These are phyloP conservation scores for Kokia cookei DNA, from an alignment of 441 rosid species.

Conservation along the genomic window DNA sequence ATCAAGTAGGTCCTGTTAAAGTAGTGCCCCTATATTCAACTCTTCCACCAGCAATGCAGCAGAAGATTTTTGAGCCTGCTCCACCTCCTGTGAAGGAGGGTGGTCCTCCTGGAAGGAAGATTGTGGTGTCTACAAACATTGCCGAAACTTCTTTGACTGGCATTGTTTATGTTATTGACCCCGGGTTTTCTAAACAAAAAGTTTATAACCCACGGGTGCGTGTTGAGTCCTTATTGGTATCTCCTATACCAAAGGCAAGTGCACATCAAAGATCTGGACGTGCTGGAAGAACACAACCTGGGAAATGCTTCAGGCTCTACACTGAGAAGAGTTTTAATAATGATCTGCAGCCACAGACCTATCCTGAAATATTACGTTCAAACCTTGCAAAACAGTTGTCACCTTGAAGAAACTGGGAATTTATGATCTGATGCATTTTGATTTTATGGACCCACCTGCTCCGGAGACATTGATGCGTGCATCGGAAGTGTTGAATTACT, in stretches of 20 bases:
- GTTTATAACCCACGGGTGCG: slow-evolving; percentile 93
- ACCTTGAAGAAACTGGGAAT: slow-evolving; percentile 90
- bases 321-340: slow-evolving; percentile 84
- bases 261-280: slow-evolving; percentile 99
- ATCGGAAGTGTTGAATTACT: slow-evolving; percentile 76
- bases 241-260: slow-evolving; percentile 97
- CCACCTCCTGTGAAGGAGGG: slow-evolving; percentile 78
- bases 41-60: slow-evolving; percentile 96
- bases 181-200: slow-evolving; percentile 93
- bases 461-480: slow-evolving; percentile 99
- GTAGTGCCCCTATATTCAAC: slow-evolving; percentile 89
- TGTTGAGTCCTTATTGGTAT: slow-evolving; percentile 88
- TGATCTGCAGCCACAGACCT: slow-evolving; percentile 91
- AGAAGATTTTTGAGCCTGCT: slow-evolving; percentile 92
- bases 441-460: slow-evolving; percentile 99
- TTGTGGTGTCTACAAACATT: slow-evolving; percentile 90
- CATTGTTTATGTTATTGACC: slow-evolving; percentile 90
- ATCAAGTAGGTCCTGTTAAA: slow-evolving; percentile 87
- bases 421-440: slow-evolving; percentile 92
- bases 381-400: slow-evolving; percentile 94
- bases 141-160: slow-evolving; percentile 99
- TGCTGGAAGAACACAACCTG: slow-evolving; percentile 99
- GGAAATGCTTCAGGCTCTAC: slow-evolving; percentile 81
- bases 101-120: slow-evolving; percentile 88
- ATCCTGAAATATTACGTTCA: slow-evolving; percentile 91